Percentiles rank a stretch among this genome's conserved stretches.
phyloP scores from a whole-genome alignment of 768 basidiomycete species.

The Glaciozyma antarctica region DNA sequence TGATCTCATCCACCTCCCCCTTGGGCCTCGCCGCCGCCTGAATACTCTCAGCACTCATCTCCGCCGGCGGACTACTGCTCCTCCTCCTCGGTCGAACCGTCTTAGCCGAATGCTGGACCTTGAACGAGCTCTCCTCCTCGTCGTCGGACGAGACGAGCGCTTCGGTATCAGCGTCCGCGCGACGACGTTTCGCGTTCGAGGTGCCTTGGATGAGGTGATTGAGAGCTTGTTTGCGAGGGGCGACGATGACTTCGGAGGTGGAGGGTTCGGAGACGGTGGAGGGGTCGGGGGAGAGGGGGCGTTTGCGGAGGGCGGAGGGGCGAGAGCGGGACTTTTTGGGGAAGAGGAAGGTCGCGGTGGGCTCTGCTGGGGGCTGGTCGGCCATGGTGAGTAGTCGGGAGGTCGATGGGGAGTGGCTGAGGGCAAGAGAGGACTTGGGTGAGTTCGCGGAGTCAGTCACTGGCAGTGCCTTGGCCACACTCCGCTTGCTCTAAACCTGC shows the following conservation, averaged over 20 bases:
- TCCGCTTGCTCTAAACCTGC: too few species aligned
- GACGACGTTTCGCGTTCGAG: constrained; percentile 51
- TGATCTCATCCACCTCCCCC: constrained; percentile 49
- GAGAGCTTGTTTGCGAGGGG: constrained; percentile 55
- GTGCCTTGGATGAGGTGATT: constrained; percentile 73
- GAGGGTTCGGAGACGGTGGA: constrained; percentile 39
- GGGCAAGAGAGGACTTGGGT: too few species aligned
- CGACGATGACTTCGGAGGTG: constrained; percentile 53
- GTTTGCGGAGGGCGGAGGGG: constrained; percentile 66
- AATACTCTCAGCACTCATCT: constrained; percentile 63
- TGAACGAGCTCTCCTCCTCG: constrained; percentile 43
- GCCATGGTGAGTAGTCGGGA: too few species aligned
- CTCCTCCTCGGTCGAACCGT: constrained; percentile 55
- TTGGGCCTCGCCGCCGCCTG: constrained; percentile 57
- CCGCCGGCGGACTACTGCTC: constrained; percentile 64
- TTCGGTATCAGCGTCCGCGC: constrained; percentile 44
- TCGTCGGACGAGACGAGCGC: constrained; percentile 49
- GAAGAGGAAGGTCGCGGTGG: constrained; percentile 42
- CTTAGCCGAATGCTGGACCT: constrained; percentile 61
- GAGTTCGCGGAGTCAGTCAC: too few species aligned
- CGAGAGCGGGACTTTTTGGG: constrained; percentile 77
- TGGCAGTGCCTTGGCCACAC: too few species aligned
- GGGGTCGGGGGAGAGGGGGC: constrained; percentile 47
- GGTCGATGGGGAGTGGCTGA: too few species aligned
- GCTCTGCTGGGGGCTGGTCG: too few species aligned